These are phyloP conservation scores for Heritiera littoralis DNA, from an alignment of 345 rosid genomes.

Conservation along the genomic window DNA sequence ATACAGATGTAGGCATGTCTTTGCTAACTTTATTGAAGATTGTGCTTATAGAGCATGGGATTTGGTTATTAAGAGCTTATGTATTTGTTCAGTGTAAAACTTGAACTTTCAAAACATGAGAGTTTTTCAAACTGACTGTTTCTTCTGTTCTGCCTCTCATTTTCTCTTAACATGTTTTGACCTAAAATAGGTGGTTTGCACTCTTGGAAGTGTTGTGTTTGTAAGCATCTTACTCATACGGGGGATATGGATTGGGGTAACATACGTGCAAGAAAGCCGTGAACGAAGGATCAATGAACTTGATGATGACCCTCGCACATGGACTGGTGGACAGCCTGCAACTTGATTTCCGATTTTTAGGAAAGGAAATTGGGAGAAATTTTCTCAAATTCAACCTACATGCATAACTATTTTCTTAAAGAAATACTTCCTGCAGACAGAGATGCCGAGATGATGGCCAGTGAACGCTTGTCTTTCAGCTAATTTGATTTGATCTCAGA, in stretches of 20 bases:
- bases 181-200: slow-evolving; percentile 58
- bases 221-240: slow-evolving; percentile 67
- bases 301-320: slow-evolving; percentile 38
- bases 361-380: neutral
- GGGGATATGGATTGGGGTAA: slow-evolving; percentile 52
- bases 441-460: neutral
- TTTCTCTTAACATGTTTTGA: neutral
- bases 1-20: neutral
- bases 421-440: neutral
- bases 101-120: neutral
- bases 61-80: neutral
- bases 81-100: neutral
- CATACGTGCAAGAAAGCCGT: slow-evolving; percentile 56
- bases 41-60: neutral
- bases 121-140: neutral
- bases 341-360: slow-evolving; percentile 25
- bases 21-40: neutral
- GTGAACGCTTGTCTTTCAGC: neutral
- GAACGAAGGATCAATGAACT: slow-evolving; percentile 27
- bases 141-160: slow-evolving; percentile 6
- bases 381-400: neutral
- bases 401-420: neutral
- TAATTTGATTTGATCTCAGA: neutral
- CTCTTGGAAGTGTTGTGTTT: slow-evolving; percentile 65
- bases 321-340: slow-evolving; percentile 56